Base-by-base conservation (phyloP, 1,284 basidiomycete genomes). In the Melanopsichium pennsylvanicum region DNA sequence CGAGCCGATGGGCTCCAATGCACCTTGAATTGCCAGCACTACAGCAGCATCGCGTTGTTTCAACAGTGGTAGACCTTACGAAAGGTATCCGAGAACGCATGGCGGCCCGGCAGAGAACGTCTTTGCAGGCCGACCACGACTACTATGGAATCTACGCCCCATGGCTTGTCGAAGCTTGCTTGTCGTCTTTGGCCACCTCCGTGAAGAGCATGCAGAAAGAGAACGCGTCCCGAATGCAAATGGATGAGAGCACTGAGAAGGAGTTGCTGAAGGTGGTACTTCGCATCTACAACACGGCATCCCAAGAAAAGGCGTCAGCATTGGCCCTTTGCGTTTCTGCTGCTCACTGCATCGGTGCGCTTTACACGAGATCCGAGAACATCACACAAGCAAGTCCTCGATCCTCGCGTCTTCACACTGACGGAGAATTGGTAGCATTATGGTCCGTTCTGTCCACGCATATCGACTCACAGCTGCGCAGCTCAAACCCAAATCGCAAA, bases 401-500 rank as follows among this genome's bases (percentile, higher is more conserved):
- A 13, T n/a, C 7, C 18, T 7, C 5, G 34, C 16, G 18, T 19
- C 5, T 9, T 18, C 13, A 35, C 11, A 9, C n/a, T 13, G 58
- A 58, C n/a, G 54, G 35, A n/a, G 67, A 70, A 21, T 18, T 27
- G 8, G 27, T 22, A 23, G 44, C 43, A 15, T 25, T 64, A 25
- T 70, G 67, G 67, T 40, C 41, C 15, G 19, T 26, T 8, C n/a
- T 64, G 2, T 50, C 61, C 2, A 39, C 29, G 13, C 61, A 70
- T 25, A 23, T 64, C 31, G 44, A 50, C n/a, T 31, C 40, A 18
- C 67, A 70, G 40, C 45, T 70, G 12, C 23, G 34, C 10, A 64
- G 56, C 42, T 42, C 44, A 34, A 70, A 70, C 23, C 46, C 67
- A 3, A 70, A 64, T 18, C 50, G 67, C 22, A 70, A 64, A 34